phyloP scores from a whole-genome alignment of 805 yeast species.

The Barnettozyma salicaria region DNA sequence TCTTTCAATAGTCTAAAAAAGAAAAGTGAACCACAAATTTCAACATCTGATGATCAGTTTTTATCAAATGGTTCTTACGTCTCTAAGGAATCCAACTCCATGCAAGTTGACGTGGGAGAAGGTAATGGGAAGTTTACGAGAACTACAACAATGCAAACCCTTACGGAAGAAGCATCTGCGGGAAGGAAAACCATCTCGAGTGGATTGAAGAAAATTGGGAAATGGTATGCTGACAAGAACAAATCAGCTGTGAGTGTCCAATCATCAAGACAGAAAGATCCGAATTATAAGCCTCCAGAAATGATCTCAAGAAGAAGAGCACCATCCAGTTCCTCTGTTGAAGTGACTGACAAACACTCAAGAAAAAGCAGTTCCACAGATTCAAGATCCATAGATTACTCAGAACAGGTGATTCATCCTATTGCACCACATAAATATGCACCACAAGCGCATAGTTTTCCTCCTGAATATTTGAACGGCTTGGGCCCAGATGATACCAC shows the following conservation, averaged over 20 bases:
- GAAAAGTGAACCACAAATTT: conserved; percentile 21
- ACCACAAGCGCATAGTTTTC: conserved; percentile 26
- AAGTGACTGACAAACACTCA: not conserved
- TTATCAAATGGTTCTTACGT: conserved; percentile 27
- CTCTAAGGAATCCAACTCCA: conserved; percentile 10
- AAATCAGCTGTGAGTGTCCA: conserved; percentile 9
- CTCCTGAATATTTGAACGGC: conserved; percentile 22
- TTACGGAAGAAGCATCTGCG: conserved; percentile 25
- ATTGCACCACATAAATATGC: conserved; percentile 15
- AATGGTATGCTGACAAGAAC: conserved; percentile 58
- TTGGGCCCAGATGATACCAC: conserved; percentile 14
- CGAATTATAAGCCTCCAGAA: conserved; percentile 46
- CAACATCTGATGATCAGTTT: conserved; percentile 26
- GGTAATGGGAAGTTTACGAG: conserved; percentile 7
- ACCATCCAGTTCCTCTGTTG: conserved; percentile 18
- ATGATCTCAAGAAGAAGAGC: conserved; percentile 59
- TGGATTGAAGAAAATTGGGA: conserved; percentile 55
- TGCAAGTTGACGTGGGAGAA: conserved; percentile 12
- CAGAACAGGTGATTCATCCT: not conserved
- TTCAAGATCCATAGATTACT: conserved; percentile 8
- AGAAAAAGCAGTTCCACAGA: conserved; percentile 8
- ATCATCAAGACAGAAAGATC: conserved; percentile 3
- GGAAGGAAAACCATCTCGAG: conserved; percentile 35
- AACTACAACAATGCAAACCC: conserved; percentile 18
- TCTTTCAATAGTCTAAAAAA: conserved; percentile 10